Percentiles rank a stretch among this genome's conserved stretches.
These are phyloP conservation scores for Kazachstania kunashirensis DNA, from an alignment of 805 yeast genomes.

Conservation along the genomic window DNA sequence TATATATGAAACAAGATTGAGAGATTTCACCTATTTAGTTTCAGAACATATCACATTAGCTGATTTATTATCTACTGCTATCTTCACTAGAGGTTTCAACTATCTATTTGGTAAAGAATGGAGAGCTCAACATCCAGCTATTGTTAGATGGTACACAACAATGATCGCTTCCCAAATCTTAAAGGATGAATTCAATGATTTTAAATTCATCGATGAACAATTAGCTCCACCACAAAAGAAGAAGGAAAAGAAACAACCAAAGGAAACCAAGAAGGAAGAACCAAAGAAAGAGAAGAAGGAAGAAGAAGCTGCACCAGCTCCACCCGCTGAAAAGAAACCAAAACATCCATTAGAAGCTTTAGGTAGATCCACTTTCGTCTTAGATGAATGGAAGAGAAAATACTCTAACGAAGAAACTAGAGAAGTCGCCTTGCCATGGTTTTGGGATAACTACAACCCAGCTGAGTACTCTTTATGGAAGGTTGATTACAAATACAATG, in stretches of 20 bases:
- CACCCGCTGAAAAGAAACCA: slow-evolving; percentile 53
- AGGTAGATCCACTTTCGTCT: slow-evolving; percentile 56
- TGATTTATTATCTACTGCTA: slow-evolving; percentile 48
- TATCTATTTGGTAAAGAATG: slow-evolving; percentile 53
- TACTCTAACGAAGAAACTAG: slow-evolving; percentile 98
- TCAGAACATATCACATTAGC: slow-evolving; percentile 61
- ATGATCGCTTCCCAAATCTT: slow-evolving; percentile 37
- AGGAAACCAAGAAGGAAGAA: slow-evolving; percentile 21
- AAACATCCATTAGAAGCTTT: slow-evolving; percentile 86
- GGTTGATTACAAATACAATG: slow-evolving; percentile 95
- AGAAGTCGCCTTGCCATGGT: slow-evolving; percentile 89
- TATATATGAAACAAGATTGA: slow-evolving; percentile 47
- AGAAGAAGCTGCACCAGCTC: slow-evolving; percentile 32
- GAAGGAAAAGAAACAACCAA: slow-evolving; percentile 39
- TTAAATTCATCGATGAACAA: slow-evolving; percentile 56
- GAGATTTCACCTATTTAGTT: slow-evolving; percentile 55
- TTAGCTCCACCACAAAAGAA: slow-evolving; percentile 49
- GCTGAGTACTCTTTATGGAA: slow-evolving; percentile 91
- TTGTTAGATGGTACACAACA: slow-evolving; percentile 65
- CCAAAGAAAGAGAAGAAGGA: slow-evolving; percentile 10
- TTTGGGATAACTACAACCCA: slow-evolving; percentile 92
- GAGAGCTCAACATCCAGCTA: slow-evolving; percentile 53
- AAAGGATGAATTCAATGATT: slow-evolving; percentile 39
- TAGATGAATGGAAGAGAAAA: slow-evolving; percentile 93
- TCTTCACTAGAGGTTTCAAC: slow-evolving; percentile 46